Percentiles rank a stretch among this genome's conserved stretches.
phyloP scores from a whole-genome alignment of 192 early-diverging fungal species.

The Jimgerdemannia flammicorona region DNA sequence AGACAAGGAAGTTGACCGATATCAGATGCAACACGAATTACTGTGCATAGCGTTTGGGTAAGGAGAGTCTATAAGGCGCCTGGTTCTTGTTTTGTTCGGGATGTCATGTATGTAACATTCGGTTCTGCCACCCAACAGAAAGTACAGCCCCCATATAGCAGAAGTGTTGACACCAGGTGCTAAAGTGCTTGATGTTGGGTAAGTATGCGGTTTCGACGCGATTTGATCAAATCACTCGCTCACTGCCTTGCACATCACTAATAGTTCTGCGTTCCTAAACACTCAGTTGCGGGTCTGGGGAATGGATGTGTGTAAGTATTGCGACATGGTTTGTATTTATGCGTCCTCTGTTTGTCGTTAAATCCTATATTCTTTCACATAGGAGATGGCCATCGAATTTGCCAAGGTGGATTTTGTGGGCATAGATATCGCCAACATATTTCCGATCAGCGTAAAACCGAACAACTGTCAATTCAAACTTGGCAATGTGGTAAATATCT shows the following conservation, averaged over 20 bases:
- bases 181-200: background rate
- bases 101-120: background rate
- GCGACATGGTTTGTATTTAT: background rate
- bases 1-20: background rate
- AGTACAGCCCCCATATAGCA: background rate
- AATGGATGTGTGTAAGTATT: background rate
- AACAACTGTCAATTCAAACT: slow-evolving; percentile 18
- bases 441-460: slow-evolving; percentile 19
- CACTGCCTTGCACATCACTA: background rate
- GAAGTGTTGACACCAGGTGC: background rate
- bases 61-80: background rate
- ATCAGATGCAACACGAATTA: background rate
- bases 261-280: background rate
- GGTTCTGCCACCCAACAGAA: background rate
- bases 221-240: background rate
- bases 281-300: background rate
- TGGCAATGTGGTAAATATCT: slow-evolving; percentile 1
- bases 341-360: background rate
- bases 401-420: slow-evolving; percentile 1
- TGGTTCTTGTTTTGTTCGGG: background rate
- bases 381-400: background rate
- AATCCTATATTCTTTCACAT: background rate
- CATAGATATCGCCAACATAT: slow-evolving; percentile 5
- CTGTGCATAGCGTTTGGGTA: background rate
- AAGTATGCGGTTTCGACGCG: too few relatives aligned